Evolutionary conservation across 768 basidiomycete genomes (phyloP).

Genomic region (Kwoniella shandongensis): DNA sequence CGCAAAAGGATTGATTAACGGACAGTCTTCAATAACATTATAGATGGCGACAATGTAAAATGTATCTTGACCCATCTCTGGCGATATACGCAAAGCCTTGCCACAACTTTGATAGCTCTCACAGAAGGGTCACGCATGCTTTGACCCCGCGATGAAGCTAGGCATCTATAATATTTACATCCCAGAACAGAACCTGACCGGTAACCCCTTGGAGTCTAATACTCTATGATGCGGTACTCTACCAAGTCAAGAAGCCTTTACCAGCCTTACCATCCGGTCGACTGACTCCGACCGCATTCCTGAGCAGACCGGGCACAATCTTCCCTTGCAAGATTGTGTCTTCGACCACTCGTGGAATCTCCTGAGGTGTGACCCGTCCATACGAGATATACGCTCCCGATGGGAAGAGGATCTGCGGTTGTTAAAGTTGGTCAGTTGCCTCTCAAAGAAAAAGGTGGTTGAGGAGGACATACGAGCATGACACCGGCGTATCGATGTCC

Average conservation of each 20-base stretch:
- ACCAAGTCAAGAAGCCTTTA: slow-evolving; percentile 21
- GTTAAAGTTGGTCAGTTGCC: background rate
- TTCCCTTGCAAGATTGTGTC: slow-evolving; percentile 83
- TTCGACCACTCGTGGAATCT: slow-evolving; percentile 62
- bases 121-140: background rate
- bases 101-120: no score
- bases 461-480: slow-evolving; percentile 68
- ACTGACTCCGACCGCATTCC: slow-evolving; percentile 76
- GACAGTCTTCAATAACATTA: background rate
- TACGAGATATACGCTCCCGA: slow-evolving; percentile 87
- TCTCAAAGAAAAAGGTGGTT: background rate
- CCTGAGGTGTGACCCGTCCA: slow-evolving; percentile 86
- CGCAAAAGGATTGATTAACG: slow-evolving; percentile 4
- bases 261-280: slow-evolving; percentile 20
- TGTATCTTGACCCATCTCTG: no score
- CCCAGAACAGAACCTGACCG: no score
- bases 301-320: slow-evolving; percentile 77
- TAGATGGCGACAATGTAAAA: no score
- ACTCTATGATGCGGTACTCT: background rate
- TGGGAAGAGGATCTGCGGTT: slow-evolving; percentile 74
- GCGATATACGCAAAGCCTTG: no score
- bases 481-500: slow-evolving; percentile 93
- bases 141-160: background rate
- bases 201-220: no score
- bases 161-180: no score